phyloP scores from a whole-genome alignment of 148 eudicot genomes.

The Heliosperma pusillum region DNA sequence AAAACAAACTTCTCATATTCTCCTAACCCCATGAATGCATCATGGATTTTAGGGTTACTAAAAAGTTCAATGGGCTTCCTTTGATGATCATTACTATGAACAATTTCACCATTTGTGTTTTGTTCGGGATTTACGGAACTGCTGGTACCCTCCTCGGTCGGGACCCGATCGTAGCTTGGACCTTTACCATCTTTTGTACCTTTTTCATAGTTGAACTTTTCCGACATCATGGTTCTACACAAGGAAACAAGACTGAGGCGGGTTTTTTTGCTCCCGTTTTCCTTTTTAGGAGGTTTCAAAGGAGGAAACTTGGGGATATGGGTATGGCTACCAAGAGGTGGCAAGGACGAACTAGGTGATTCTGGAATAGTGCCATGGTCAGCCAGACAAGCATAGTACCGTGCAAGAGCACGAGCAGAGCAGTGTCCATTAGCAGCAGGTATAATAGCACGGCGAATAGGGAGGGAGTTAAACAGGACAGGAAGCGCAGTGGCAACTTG shows the following conservation, averaged over 20 bases:
- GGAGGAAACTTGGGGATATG: constrained; percentile 67
- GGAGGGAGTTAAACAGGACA: constrained; percentile 67
- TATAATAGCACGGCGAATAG: constrained; percentile 81
- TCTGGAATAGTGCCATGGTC: constrained; percentile 61
- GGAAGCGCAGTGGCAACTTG: constrained; percentile 54
- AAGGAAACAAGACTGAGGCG: constrained; percentile 31
- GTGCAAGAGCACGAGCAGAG: constrained; percentile 98
- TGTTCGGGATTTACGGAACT: constrained; percentile 16
- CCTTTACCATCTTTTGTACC: constrained; percentile 15
- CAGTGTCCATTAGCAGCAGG: constrained; percentile 97
- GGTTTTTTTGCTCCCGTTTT: constrained; percentile 32
- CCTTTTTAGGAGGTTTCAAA: constrained; percentile 32
- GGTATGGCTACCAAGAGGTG: constrained; percentile 76
- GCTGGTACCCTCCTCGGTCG: constrained; percentile 38
- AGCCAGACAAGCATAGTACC: constrained; percentile 83
- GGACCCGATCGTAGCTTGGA: constrained; percentile 34
- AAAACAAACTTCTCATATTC: constrained; percentile 60
- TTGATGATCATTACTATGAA: constrained; percentile 10
- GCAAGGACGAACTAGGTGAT: constrained; percentile 56
- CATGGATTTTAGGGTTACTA: constrained; percentile 57
- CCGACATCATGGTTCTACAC: constrained; percentile 36
- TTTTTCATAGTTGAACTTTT: constrained; percentile 25
- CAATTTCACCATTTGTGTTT: constrained; percentile 1
- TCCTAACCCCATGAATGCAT: constrained; percentile 81
- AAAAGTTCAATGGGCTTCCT: constrained; percentile 40